These are phyloP conservation scores for Leishmania tropica DNA, from an alignment of 208 protist genomes.

Conservation along the genomic window DNA sequence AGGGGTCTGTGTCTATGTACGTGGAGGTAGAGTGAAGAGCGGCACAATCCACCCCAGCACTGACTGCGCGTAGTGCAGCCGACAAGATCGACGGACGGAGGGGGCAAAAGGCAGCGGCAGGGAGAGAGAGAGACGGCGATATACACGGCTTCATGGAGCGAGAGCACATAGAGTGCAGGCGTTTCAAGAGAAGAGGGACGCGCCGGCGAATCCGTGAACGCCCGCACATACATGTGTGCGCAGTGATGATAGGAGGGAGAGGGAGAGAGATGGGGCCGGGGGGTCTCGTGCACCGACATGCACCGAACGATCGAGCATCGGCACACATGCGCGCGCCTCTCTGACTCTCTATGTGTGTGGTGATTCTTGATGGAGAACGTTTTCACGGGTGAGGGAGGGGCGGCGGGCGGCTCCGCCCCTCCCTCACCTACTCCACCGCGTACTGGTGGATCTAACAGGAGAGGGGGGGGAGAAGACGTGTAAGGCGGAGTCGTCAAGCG, in stretches of 20 bases:
- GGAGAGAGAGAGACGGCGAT: not conserved
- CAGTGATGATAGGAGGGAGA: not conserved
- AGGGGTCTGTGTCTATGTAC: not conserved
- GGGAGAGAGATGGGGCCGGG: not conserved
- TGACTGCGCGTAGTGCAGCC: not conserved
- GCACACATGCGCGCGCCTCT: not conserved
- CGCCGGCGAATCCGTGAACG: not conserved
- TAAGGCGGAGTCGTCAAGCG: not conserved
- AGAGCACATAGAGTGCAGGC: not conserved
- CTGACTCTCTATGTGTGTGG: not conserved
- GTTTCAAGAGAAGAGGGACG: conserved; percentile 6
- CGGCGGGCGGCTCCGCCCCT: not conserved
- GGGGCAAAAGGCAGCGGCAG: not conserved
- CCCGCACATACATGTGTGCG: not conserved
- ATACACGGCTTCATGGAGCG: not conserved
- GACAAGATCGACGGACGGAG: not conserved
- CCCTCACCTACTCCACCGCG: not conserved
- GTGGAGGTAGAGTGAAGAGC: not conserved
- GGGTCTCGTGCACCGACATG: not conserved
- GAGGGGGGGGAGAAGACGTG: not conserved
- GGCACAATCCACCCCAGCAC: not conserved
- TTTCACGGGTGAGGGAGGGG: not conserved
- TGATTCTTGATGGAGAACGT: not conserved
- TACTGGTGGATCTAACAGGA: not conserved
- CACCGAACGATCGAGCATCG: not conserved